Conservation (phyloP, 306 rosid species). For the Cicer pinnatifidum region DNA sequence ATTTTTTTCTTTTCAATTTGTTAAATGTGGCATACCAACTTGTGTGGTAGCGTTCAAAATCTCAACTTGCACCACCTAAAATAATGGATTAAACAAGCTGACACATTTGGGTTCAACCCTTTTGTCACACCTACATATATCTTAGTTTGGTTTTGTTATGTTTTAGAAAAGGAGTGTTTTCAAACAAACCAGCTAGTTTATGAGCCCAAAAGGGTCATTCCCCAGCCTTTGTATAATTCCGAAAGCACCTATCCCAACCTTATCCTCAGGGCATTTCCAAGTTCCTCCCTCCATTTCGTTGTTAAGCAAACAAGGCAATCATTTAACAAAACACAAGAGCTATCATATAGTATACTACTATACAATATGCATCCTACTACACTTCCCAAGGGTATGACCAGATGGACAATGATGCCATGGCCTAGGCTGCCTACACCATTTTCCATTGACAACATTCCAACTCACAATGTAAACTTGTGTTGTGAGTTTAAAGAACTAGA, state of each 20-base stretch:
- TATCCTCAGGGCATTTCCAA: constrained; percentile 36
- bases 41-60: no score
- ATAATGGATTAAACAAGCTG: no score
- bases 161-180: no score
- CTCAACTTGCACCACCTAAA: no score
- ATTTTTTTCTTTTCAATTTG: no score
- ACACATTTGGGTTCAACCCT: no score
- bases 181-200: neutral
- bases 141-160: no score
- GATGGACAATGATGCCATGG: constrained; percentile 30
- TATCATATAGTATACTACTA: constrained; percentile 9
- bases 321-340: constrained; percentile 25
- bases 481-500: constrained; percentile 22
- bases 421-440: constrained; percentile 39
- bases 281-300: constrained; percentile 23
- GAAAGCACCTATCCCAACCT: constrained; percentile 36
- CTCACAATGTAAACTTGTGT: constrained; percentile 23
- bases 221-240: neutral
- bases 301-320: constrained; percentile 13
- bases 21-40: no score
- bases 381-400: constrained; percentile 30
- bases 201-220: constrained; percentile 23
- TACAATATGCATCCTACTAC: constrained; percentile 33
- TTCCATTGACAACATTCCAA: constrained; percentile 15
- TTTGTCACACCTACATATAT: no score